These are phyloP conservation scores for Fusarium sp. DNA, from an alignment of 2,329 filamentous ascomycete genomes.

Conservation along the genomic window DNA sequence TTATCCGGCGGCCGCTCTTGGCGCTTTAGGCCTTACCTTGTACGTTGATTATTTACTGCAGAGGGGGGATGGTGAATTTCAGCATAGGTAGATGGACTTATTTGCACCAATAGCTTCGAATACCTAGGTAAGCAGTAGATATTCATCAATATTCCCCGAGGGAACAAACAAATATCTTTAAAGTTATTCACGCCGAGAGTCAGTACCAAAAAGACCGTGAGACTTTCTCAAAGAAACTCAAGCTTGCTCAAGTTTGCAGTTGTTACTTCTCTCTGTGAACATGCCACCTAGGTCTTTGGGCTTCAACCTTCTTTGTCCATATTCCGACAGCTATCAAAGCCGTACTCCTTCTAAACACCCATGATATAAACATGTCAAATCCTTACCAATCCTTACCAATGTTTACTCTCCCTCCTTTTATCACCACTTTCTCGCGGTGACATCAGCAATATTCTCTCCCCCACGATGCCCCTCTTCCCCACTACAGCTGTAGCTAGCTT, in stretches of 20 bases:
- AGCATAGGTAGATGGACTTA: too few species aligned
- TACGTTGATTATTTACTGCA: background rate
- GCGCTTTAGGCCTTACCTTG: background rate
- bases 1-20: slow-evolving; percentile 7
- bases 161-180: background rate
- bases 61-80: too few species aligned
- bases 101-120: too few species aligned
- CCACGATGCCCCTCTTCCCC: slow-evolving; percentile 39
- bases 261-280: background rate
- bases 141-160: too few species aligned
- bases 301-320: background rate
- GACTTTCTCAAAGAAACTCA: slow-evolving; percentile 3
- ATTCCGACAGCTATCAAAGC: background rate
- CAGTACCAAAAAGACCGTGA: background rate
- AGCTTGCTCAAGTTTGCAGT: background rate
- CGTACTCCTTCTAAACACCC: background rate
- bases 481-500: slow-evolving; percentile 34
- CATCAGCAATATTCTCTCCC: slow-evolving; percentile 19
- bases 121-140: too few species aligned
- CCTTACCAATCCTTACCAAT: slow-evolving; percentile 25
- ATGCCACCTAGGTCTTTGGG: background rate
- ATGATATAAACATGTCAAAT: background rate
- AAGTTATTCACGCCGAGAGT: background rate
- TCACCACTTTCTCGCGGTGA: slow-evolving; percentile 6
- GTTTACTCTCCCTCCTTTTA: slow-evolving; percentile 1